Conservation (phyloP, 306 rosid genomes). For the Vigna hirtella region DNA sequence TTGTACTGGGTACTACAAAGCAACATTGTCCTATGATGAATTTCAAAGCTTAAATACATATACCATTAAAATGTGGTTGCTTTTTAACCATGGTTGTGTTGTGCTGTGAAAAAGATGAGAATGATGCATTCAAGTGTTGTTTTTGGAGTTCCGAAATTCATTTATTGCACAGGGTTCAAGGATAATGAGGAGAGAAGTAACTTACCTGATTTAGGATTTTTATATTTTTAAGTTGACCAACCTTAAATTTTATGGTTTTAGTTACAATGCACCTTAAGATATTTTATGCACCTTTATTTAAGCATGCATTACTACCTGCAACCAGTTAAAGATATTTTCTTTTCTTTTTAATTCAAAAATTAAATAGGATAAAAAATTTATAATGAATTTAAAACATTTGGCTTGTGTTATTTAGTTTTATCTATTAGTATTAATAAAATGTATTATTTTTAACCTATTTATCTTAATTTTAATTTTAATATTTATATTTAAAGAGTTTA, state of each 20-base stretch:
- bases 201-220: not conserved
- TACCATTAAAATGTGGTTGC: not conserved
- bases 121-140: not conserved
- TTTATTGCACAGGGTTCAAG: not conserved
- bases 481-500: not conserved
- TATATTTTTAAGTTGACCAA: not conserved
- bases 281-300: not conserved
- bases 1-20: not conserved
- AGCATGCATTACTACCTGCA: not conserved
- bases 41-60: conserved; percentile 29
- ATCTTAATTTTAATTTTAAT: not conserved
- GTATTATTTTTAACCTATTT: too few relatives aligned
- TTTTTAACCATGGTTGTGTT: conserved; percentile 44
- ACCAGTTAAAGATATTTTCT: not conserved
- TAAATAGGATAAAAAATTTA: not conserved
- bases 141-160: not conserved
- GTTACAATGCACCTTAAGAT: not conserved
- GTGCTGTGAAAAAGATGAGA: not conserved
- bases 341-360: not conserved
- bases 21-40: conserved; percentile 9
- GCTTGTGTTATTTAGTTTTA: not conserved
- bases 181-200: not conserved
- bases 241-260: not conserved
- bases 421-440: too few relatives aligned
- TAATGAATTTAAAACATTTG: not conserved